A percentile compares a stretch with the other conserved stretches of the same genome.
Evolutionary conservation across 73 alveolate genomes (phyloP).

Genomic region (Paramecium primaurelia): DNA sequence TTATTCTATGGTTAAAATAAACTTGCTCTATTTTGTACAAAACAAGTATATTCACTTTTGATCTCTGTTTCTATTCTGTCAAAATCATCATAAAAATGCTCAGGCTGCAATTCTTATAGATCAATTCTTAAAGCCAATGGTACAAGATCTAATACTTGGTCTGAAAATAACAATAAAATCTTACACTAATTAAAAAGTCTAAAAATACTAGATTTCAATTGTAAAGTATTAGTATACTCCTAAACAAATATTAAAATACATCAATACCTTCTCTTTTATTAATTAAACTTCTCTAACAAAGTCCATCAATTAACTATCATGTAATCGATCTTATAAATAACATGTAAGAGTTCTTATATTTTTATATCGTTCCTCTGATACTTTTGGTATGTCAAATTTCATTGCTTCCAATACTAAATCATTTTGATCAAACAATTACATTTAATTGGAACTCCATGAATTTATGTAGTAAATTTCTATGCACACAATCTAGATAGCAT

Average conservation of each 20-base stretch:
- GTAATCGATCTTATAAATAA: not conserved
- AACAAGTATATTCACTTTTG: conserved; percentile 1
- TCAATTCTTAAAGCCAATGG: not conserved
- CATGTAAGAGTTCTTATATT: not conserved
- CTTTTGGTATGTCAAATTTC: conserved; percentile 22
- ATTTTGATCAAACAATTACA: not conserved
- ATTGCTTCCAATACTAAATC: conserved; percentile 4
- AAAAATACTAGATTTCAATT: not conserved
- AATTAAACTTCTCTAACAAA: not conserved
- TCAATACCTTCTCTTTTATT: not conserved
- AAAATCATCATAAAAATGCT: not conserved
- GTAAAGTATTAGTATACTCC: not conserved
- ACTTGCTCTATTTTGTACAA: not conserved
- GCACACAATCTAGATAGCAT: conserved; percentile 4
- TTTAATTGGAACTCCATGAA: not conserved
- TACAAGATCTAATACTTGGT: not conserved
- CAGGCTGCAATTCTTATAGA: not conserved
- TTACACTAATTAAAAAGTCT: not conserved
- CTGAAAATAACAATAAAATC: not conserved
- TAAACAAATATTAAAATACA: not conserved
- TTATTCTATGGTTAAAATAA: not conserved
- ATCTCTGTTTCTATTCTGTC: not conserved
- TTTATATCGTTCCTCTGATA: not conserved
- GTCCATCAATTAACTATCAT: not conserved
- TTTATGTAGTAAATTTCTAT: not conserved